Conservation (phyloP, 495 filamentous ascomycete species). For the Schizothecium vesticola region DNA sequence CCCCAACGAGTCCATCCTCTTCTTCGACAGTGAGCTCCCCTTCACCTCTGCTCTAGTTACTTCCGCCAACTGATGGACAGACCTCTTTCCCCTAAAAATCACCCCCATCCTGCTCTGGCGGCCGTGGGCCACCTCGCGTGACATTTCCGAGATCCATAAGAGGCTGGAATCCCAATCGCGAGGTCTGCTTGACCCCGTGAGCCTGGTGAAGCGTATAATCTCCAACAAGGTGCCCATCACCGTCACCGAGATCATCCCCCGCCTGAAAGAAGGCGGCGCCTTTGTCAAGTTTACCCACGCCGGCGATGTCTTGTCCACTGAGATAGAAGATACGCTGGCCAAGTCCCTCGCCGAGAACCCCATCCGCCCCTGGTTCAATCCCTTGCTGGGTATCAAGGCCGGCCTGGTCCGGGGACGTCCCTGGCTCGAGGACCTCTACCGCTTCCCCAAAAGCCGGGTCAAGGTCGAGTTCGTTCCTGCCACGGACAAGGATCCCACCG, state of each 20-base stretch:
- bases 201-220: slow-evolving; percentile 57
- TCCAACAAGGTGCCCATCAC: slow-evolving; percentile 55
- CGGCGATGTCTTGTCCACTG: slow-evolving; percentile 43
- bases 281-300: slow-evolving; percentile 81
- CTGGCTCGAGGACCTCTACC: slow-evolving; percentile 90
- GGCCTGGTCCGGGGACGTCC: slow-evolving; percentile 75
- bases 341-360: slow-evolving; percentile 59
- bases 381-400: slow-evolving; percentile 63
- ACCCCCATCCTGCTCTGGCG: slow-evolving; percentile 59
- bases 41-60: not conserved
- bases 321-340: slow-evolving; percentile 49
- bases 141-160: slow-evolving; percentile 57
- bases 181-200: slow-evolving; percentile 57
- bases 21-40: slow-evolving; percentile 70
- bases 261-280: slow-evolving; percentile 85
- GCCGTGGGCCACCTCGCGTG: slow-evolving; percentile 49
- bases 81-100: slow-evolving; percentile 76
- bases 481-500: slow-evolving; percentile 41
- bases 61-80: slow-evolving; percentile 35
- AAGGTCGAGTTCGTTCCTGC: slow-evolving; percentile 82
- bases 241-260: slow-evolving; percentile 72
- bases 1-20: slow-evolving; percentile 74
- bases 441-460: slow-evolving; percentile 68
- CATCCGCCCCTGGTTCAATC: slow-evolving; percentile 84
- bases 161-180: slow-evolving; percentile 54